Evolutionary conservation across 2,329 filamentous ascomycete species (phyloP), one percentile per base, ranked within the genome.

Genomic region (Diaporthe vaccinii): DNA sequence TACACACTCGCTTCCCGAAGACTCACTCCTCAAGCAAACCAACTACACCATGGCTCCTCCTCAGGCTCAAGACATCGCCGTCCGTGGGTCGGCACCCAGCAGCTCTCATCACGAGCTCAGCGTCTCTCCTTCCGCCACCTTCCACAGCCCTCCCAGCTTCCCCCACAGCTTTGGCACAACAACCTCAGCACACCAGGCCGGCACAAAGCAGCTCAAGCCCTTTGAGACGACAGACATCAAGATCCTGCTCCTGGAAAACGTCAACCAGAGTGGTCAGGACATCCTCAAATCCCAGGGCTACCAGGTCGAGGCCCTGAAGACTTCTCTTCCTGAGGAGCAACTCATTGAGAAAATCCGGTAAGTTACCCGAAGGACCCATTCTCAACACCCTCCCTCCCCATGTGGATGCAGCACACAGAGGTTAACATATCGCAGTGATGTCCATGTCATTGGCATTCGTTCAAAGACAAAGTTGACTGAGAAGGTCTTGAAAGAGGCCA

Each of bases 181-280:
- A 67, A 46, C 44, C 41, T 51, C 69, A 62, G 62, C 25, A 46
- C 69, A 57, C 17, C 73, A 76, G n/a, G 51, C 68, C 25, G 68
- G 61, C 31, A 73, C 55, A 8, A 98, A 98, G 86, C 93, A 93
- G 79, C 87, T 99, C 79, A 98, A 98, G 87, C 97, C 97, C 22
- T 99, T 99, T 86, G 93, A 96, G 82, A 97, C 95, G 31, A 92
- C 96, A 82, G 96, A 98, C 82, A 95, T 99, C 86, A 98, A 98
- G 87, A 98, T 99, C 74, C 87, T 99, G 74, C 89, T 99, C 25
- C 88, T 99, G 44, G 97, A 99, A 84, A 99, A 98, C 85, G 94
- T 99, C 82, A 99, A 99, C 84, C 88, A 95, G 85, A 95, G 95
- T 34, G 97, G 97, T 20, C 91, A 92, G 80, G 92, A 97, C 62